Evolutionary conservation across 306 rosid species (phyloP).

Genomic region (Geum urbanum): DNA sequence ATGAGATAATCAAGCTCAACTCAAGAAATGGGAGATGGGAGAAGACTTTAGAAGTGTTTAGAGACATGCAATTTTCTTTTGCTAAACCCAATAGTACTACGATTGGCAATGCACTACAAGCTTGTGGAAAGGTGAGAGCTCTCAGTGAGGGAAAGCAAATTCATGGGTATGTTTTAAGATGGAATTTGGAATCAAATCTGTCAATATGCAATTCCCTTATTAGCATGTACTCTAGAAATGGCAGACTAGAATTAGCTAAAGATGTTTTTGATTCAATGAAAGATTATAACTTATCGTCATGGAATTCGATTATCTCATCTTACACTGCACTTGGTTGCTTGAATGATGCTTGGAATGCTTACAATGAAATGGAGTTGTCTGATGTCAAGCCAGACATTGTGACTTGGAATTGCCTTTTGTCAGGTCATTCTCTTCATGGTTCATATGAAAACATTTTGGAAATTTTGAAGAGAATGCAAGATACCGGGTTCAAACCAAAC

Average conservation of each 20-base stretch:
- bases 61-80: slow-evolving; percentile 43
- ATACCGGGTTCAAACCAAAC: slow-evolving; percentile 45
- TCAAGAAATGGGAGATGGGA: slow-evolving; percentile 49
- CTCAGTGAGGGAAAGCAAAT: slow-evolving; percentile 62
- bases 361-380: slow-evolving; percentile 40
- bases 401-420: slow-evolving; percentile 65
- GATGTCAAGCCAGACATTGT: slow-evolving; percentile 54
- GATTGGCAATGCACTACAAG: slow-evolving; percentile 52
- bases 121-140: slow-evolving; percentile 64
- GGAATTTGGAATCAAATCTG: slow-evolving; percentile 36
- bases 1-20: slow-evolving; percentile 52
- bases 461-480: slow-evolving; percentile 42
- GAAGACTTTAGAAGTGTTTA: slow-evolving; percentile 41
- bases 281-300: slow-evolving; percentile 47
- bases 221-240: slow-evolving; percentile 66
- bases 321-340: slow-evolving; percentile 38
- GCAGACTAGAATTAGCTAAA: slow-evolving; percentile 39
- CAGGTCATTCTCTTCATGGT: slow-evolving; percentile 56
- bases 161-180: slow-evolving; percentile 65
- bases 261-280: slow-evolving; percentile 51
- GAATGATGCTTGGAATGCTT: slow-evolving; percentile 41
- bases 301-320: slow-evolving; percentile 63
- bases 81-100: slow-evolving; percentile 39
- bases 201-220: slow-evolving; percentile 57
- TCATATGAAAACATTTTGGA: slow-evolving; percentile 34